phyloP scores from a whole-genome alignment of 2,329 filamentous ascomycete species.

The Clonostachys chloroleuca region DNA sequence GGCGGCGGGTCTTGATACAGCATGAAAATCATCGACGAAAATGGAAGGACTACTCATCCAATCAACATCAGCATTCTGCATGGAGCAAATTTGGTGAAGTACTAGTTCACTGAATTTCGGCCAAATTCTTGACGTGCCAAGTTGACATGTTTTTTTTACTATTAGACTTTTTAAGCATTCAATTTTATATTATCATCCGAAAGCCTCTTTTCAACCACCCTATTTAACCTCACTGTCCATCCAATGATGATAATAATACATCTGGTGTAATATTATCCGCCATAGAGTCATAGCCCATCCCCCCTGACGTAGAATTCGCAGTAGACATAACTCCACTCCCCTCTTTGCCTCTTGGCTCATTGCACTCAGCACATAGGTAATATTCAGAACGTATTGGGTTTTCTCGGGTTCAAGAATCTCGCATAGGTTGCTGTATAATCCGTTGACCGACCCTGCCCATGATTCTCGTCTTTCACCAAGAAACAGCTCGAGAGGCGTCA shows the following conservation, averaged over 20 bases:
- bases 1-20: not conserved
- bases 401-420: not conserved
- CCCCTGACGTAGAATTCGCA: conserved; percentile 1
- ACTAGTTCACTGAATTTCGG: not conserved
- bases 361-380: not conserved
- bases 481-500: not conserved
- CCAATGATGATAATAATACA: not conserved
- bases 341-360: conserved; percentile 1
- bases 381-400: not conserved
- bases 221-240: not conserved
- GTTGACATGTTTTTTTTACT: not conserved
- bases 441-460: conserved; percentile 1
- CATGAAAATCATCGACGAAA: not conserved
- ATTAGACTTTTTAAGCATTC: not conserved
- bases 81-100: not conserved
- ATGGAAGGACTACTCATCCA: not conserved
- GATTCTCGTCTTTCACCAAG: not conserved
- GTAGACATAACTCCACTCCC: conserved; percentile 2
- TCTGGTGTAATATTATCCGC: not conserved
- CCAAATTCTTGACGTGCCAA: not conserved
- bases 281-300: not conserved
- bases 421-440: not conserved
- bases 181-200: not conserved
- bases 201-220: not conserved
- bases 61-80: not conserved